A percentile compares a stretch with the other conserved stretches of the same genome.
These are phyloP conservation scores for Coniochaeta ligniaria DNA, from an alignment of 2,329 filamentous ascomycete species.

Conservation along the genomic window DNA sequence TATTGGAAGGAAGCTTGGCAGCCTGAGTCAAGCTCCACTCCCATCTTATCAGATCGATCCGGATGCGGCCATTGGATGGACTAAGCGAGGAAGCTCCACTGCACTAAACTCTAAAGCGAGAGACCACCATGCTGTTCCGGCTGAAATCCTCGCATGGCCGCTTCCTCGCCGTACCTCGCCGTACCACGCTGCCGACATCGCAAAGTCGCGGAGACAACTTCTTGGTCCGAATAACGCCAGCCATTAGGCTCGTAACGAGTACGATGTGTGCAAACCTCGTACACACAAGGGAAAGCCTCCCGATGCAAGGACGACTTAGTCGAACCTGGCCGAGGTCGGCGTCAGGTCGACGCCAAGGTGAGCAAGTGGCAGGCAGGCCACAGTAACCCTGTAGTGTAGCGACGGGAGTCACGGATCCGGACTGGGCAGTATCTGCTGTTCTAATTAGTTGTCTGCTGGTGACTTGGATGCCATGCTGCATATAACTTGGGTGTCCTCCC, in stretches of 20 bases:
- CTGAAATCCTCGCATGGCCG: no score
- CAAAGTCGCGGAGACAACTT: not conserved
- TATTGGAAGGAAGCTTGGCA: not conserved
- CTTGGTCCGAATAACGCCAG: not conserved
- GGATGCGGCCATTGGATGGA: not conserved
- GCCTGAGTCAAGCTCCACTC: not conserved
- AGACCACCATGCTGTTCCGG: not conserved
- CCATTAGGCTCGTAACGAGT: not conserved
- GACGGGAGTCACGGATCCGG: not conserved
- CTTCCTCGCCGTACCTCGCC: no score
- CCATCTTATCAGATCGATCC: constrained; percentile 1
- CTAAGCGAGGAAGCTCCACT: not conserved
- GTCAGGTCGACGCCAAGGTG: not conserved
- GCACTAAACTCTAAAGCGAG: not conserved
- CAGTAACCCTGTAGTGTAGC: not conserved
- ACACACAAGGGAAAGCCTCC: not conserved
- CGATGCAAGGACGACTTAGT: not conserved
- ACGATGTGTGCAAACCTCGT: not conserved
- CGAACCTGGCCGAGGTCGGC: not conserved
- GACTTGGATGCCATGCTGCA: not conserved
- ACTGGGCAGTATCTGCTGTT: not conserved
- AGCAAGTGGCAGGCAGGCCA: not conserved
- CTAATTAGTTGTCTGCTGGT: not conserved
- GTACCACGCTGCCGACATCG: not conserved
- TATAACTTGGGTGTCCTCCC: not conserved